These are phyloP conservation scores for Umbellularia californica DNA, from an alignment of 164 flowering plant genomes.

Conservation along the genomic window DNA sequence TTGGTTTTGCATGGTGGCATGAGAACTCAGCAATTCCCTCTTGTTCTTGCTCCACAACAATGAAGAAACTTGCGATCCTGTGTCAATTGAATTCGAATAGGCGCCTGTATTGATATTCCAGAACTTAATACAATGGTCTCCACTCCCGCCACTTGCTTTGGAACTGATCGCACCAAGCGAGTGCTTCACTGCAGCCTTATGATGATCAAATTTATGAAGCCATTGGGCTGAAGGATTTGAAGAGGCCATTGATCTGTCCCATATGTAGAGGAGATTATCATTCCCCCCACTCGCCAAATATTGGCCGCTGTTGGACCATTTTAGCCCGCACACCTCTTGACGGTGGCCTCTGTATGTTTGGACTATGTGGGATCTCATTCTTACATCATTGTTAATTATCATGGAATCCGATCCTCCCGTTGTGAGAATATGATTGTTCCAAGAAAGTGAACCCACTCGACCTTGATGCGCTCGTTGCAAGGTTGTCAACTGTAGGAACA, in stretches of 20 bases:
- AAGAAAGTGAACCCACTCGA: too few relatives aligned
- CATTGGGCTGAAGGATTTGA: slow-evolving; percentile 39
- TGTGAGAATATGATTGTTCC: too few relatives aligned
- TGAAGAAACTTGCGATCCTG: slow-evolving; percentile 63
- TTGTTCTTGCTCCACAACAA: slow-evolving; percentile 59
- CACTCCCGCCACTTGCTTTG: slow-evolving; percentile 61
- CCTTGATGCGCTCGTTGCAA: too few relatives aligned
- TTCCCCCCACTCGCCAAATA: slow-evolving; percentile 66
- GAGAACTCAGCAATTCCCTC: slow-evolving; percentile 58
- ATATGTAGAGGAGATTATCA: slow-evolving; percentile 54
- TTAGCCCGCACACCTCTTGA: slow-evolving; percentile 61
- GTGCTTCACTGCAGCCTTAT: slow-evolving; percentile 60
- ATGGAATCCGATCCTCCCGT: too few relatives aligned
- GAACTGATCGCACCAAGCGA: slow-evolving; percentile 60
- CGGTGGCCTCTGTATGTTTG: slow-evolving; percentile 50
- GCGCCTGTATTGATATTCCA: slow-evolving; percentile 20
- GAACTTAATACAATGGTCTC: slow-evolving; percentile 50
- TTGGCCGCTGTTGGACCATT: slow-evolving; percentile 62
- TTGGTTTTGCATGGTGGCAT: slow-evolving; percentile 55
- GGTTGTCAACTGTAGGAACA: too few relatives aligned
- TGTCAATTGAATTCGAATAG: slow-evolving; percentile 55
- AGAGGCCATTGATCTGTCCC: slow-evolving; percentile 45
- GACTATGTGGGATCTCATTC: too few relatives aligned
- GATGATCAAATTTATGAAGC: slow-evolving; percentile 60
- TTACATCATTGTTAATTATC: too few relatives aligned